A percentile compares a stretch with the other conserved stretches of the same genome.
These are phyloP conservation scores for Thinopyrum elongatum DNA, from an alignment of 176 grass and related monocot genomes.

Conservation along the genomic window DNA sequence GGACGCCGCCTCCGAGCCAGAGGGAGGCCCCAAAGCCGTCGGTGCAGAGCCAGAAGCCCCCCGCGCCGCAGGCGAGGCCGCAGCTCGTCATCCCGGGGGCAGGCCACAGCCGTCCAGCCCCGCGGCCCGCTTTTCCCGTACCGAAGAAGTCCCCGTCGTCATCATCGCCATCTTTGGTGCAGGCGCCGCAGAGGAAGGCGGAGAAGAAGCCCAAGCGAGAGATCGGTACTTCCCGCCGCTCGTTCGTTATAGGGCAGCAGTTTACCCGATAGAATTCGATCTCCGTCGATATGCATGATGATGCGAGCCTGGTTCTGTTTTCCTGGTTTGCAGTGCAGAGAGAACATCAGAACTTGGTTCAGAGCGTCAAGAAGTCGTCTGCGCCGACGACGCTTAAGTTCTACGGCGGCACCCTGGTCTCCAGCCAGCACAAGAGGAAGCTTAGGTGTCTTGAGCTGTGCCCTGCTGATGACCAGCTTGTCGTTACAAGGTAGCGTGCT, in stretches of 20 bases:
- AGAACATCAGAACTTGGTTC: constrained; percentile 75
- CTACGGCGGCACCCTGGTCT: constrained; percentile 40
- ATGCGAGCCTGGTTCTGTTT: background rate
- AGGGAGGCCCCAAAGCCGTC: constrained; percentile 5
- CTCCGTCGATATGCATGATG: background rate
- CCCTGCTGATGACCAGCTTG: constrained; percentile 76
- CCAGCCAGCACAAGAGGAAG: constrained; percentile 88
- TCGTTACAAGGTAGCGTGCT: constrained; percentile 70
- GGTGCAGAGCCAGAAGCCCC: background rate
- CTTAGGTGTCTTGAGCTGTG: constrained; percentile 87
- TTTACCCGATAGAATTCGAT: background rate
- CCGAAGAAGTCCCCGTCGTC: constrained; percentile 27
- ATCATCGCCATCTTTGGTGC: constrained; percentile 13
- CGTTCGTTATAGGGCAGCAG: background rate
- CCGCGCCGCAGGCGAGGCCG: constrained; percentile 28
- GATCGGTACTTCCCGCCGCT: constrained; percentile 37
- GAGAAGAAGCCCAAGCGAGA: constrained; percentile 66
- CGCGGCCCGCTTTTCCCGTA: constrained; percentile 9
- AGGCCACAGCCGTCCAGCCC: constrained; percentile 1
- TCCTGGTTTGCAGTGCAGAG: constrained; percentile 50
- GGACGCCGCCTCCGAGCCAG: constrained; percentile 3
- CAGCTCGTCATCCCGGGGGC: constrained; percentile 59
- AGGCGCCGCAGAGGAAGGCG: constrained; percentile 15
- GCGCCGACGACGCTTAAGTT: constrained; percentile 55
- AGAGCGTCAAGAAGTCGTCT: constrained; percentile 50